A percentile compares a stretch with the other conserved stretches of the same genome.
These are phyloP conservation scores for Eucalyptus sp. DNA, from an alignment of 345 rosid species.

Conservation along the genomic window DNA sequence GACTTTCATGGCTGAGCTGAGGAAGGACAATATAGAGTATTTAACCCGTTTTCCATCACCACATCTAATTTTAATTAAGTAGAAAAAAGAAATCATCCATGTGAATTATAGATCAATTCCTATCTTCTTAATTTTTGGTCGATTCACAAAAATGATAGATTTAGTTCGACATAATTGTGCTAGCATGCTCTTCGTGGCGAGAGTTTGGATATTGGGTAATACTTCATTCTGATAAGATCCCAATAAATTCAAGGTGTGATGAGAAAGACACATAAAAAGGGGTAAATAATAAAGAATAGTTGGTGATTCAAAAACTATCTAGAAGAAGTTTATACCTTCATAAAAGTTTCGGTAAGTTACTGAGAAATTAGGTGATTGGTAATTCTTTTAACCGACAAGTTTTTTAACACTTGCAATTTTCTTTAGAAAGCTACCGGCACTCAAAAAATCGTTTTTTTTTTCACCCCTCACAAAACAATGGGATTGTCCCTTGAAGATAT, in stretches of 20 bases:
- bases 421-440: rapidly evolving
- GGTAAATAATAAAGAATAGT: neutral
- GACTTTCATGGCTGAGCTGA: neutral
- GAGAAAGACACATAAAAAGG: neutral
- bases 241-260: neutral
- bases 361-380: rapidly evolving
- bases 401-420: neutral
- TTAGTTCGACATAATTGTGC: neutral
- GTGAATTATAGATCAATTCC: neutral
- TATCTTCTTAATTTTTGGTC: neutral
- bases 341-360: neutral
- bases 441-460: rapidly evolving
- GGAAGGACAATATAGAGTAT: neutral
- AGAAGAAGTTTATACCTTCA: neutral
- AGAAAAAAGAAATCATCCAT: neutral
- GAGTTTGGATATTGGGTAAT: neutral
- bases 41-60: neutral
- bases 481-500: neutral
- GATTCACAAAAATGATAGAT: neutral
- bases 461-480: neutral
- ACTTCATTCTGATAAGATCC: neutral
- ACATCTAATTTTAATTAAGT: neutral
- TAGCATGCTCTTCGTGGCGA: neutral
- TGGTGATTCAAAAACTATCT: neutral
- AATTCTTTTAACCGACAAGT: neutral